A percentile compares a stretch with the other conserved stretches of the same genome.
Conservation (phyloP, 768 basidiomycete genomes). For the Nidularia sp. region DNA sequence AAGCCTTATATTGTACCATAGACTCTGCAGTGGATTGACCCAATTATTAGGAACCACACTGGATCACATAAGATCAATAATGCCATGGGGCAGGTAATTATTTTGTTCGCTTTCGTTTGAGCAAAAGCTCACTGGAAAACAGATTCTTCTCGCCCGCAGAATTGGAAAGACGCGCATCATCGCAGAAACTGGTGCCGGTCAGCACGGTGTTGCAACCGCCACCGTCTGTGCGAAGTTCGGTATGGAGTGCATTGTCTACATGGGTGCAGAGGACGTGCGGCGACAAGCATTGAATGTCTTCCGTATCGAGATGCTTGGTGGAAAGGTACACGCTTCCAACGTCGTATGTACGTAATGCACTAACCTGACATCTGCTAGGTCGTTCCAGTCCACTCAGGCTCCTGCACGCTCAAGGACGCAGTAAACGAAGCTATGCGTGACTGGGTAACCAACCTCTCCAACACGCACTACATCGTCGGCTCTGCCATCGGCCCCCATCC, state of each 20-base stretch:
- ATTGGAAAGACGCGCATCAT: constrained; percentile 97
- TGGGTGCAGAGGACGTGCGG: constrained; percentile 97
- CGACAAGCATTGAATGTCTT: constrained; percentile 97
- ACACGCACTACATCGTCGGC: constrained; percentile 95
- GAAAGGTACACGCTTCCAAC: constrained; percentile 48
- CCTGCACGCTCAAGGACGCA: constrained; percentile 94
- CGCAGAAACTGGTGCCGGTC: constrained; percentile 98
- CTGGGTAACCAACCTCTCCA: constrained; percentile 95
- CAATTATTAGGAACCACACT: constrained; percentile 78
- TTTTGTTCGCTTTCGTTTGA: too few relatives aligned
- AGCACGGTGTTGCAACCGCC: constrained; percentile 98
- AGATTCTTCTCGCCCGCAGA: constrained; percentile 88
- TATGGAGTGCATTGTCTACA: constrained; percentile 92
- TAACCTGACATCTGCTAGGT: constrained; percentile 46
- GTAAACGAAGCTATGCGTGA: constrained; percentile 98
- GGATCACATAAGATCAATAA: constrained; percentile 99
- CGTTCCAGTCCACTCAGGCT: constrained; percentile 89
- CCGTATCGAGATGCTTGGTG: constrained; percentile 96
- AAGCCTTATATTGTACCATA: constrained; percentile 16
- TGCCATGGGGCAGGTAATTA: constrained; percentile 73
- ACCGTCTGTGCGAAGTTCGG: constrained; percentile 98
- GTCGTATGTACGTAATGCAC: not conserved
- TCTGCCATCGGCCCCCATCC: constrained; percentile 98
- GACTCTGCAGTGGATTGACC: constrained; percentile 4
- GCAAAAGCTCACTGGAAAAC: too few relatives aligned